Percentiles rank a stretch among this genome's conserved stretches.
These are phyloP conservation scores for Plantago elongata DNA, from an alignment of 257 asterid species.

Conservation along the genomic window DNA sequence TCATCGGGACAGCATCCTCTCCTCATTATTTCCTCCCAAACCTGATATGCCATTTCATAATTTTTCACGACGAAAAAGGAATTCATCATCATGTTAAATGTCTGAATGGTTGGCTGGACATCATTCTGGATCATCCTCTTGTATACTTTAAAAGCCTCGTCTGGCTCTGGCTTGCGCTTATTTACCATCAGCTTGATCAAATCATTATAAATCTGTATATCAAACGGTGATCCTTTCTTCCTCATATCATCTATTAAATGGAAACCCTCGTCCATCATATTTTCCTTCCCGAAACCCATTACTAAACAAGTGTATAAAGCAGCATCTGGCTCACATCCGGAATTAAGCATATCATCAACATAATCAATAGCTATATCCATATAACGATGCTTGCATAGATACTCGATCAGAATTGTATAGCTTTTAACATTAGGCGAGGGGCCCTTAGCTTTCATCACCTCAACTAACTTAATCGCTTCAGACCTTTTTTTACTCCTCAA, in stretches of 20 bases:
- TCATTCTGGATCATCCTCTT: slow-evolving; percentile 63
- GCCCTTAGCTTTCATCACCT: slow-evolving; percentile 74
- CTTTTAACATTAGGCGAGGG: slow-evolving; percentile 67
- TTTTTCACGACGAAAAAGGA: slow-evolving; percentile 48
- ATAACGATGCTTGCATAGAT: slow-evolving; percentile 63
- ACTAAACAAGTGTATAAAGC: slow-evolving; percentile 70
- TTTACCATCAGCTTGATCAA: slow-evolving; percentile 75
- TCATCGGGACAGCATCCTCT: slow-evolving; percentile 87
- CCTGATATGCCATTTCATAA: slow-evolving; percentile 56
- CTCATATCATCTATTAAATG: slow-evolving; percentile 63
- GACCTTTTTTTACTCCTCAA: slow-evolving; percentile 49
- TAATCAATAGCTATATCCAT: slow-evolving; percentile 50
- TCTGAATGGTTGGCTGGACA: slow-evolving; percentile 62
- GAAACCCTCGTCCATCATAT: slow-evolving; percentile 62
- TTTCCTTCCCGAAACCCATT: slow-evolving; percentile 65
- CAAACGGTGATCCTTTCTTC: slow-evolving; percentile 71
- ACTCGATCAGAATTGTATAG: slow-evolving; percentile 55
- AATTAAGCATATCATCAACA: slow-evolving; percentile 56
- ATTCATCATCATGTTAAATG: slow-evolving; percentile 86
- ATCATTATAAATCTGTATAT: slow-evolving; percentile 59
- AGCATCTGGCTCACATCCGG: slow-evolving; percentile 61
- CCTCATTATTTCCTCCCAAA: slow-evolving; percentile 90
- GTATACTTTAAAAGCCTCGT: slow-evolving; percentile 71
- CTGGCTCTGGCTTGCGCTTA: slow-evolving; percentile 66
- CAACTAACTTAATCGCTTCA: slow-evolving; percentile 66